Conservation (phyloP, 192 early-diverging fungal species). For the Coemansia reversa region DNA sequence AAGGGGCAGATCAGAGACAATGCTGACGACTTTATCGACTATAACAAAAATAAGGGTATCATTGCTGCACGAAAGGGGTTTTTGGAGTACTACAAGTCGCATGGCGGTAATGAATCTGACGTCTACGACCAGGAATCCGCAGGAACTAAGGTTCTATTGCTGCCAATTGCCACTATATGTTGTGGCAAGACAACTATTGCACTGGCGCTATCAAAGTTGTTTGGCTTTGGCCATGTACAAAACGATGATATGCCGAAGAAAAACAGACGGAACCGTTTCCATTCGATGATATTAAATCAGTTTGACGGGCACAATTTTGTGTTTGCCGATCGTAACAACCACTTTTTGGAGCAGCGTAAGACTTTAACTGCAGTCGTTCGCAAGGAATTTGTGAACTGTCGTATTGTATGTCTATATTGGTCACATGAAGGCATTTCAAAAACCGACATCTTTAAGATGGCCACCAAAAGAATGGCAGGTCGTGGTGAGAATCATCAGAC, state of each 20-base stretch:
- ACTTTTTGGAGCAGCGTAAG: conserved; percentile 56
- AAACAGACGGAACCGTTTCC: conserved; percentile 53
- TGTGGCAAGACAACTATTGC: conserved; percentile 71
- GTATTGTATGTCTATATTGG: conserved; percentile 79
- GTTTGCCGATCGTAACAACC: conserved; percentile 81
- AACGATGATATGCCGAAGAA: conserved; percentile 78
- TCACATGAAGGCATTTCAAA: conserved; percentile 53
- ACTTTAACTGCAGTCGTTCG: conserved; percentile 56
- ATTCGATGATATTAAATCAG: conserved; percentile 55
- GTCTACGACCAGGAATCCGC: conserved; percentile 14
- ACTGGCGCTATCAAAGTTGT: conserved; percentile 58
- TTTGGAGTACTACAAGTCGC: conserved; percentile 57
- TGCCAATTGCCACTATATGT: conserved; percentile 80
- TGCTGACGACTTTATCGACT: conserved; percentile 67
- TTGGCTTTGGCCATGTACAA: conserved; percentile 76
- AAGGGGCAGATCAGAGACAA: conserved; percentile 56
- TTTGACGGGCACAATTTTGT: conserved; percentile 64
- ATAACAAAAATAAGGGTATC: conserved; percentile 74
- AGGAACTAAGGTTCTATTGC: conserved; percentile 40
- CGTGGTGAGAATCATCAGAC: conserved; percentile 83
- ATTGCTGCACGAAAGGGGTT: conserved; percentile 79
- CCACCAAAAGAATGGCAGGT: conserved; percentile 56
- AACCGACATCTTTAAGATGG: conserved; percentile 55
- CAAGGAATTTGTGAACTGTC: conserved; percentile 58
- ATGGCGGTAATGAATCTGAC: conserved; percentile 26